A percentile compares a stretch with the other conserved stretches of the same genome.
phyloP scores from a whole-genome alignment of 2,329 filamentous ascomycete genomes.

The Aspergillus texensis region DNA sequence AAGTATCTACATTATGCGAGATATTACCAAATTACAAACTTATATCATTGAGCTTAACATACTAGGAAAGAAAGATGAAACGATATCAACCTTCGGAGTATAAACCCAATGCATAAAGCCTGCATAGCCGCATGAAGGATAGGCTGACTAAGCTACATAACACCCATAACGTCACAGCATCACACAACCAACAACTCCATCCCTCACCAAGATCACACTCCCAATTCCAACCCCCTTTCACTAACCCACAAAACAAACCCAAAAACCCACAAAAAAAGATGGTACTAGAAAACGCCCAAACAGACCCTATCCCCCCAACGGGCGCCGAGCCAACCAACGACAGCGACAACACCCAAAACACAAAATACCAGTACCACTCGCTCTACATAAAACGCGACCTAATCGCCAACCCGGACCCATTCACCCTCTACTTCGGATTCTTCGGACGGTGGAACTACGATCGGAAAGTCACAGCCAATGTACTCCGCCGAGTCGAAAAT shows the following conservation, averaged over 20 bases:
- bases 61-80: too few relatives aligned
- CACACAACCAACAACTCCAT: neutral
- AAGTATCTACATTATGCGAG: too few relatives aligned
- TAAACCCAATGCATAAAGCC: too few relatives aligned
- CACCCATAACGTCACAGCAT: neutral
- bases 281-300: conserved; percentile 27
- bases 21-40: too few relatives aligned
- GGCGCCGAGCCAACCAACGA: neutral
- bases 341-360: conserved; percentile 3
- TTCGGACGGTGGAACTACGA: conserved; percentile 25
- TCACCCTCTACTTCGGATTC: conserved; percentile 34
- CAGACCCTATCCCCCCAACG: conserved; percentile 19
- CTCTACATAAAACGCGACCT: conserved; percentile 27
- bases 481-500: conserved; percentile 24
- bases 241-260: neutral
- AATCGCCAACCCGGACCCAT: conserved; percentile 26
- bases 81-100: too few relatives aligned
- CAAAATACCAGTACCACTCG: conserved; percentile 9
- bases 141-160: neutral
- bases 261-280: conserved; percentile 15
- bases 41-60: too few relatives aligned
- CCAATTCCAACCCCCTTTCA: neutral
- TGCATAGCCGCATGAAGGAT: neutral
- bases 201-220: neutral
- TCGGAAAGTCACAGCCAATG: conserved; percentile 1